A percentile compares a stretch with the other conserved stretches of the same genome.
Evolutionary conservation across 371 early-diverging fungal species (phyloP).

Genomic region (Mortierella sp.): DNA sequence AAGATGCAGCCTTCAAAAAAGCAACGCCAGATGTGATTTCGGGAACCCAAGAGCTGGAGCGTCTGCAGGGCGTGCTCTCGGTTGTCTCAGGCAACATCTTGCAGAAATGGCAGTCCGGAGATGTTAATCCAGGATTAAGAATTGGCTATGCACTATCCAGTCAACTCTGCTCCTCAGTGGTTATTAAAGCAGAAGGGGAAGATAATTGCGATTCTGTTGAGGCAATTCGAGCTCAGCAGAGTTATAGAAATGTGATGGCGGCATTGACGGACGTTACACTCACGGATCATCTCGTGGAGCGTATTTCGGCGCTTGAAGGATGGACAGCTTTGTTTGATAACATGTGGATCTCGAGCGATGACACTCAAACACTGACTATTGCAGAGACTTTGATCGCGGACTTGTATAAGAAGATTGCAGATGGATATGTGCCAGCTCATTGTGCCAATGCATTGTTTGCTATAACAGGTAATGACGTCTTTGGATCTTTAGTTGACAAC

Average conservation of each 20-base stretch:
- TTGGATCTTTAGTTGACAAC: not conserved
- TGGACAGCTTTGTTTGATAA: slow-evolving; percentile 66
- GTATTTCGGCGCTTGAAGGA: slow-evolving; percentile 61
- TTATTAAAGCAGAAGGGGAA: not conserved
- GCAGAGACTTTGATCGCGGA: slow-evolving; percentile 58
- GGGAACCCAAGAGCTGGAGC: slow-evolving; percentile 34
- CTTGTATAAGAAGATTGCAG: slow-evolving; percentile 60
- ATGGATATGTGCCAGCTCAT: slow-evolving; percentile 68
- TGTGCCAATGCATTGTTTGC: slow-evolving; percentile 68
- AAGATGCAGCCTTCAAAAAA: slow-evolving; percentile 56
- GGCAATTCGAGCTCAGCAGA: slow-evolving; percentile 57
- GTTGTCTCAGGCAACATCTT: slow-evolving; percentile 40
- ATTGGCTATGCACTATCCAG: slow-evolving; percentile 66
- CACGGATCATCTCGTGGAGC: slow-evolving; percentile 68
- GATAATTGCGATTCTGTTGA: slow-evolving; percentile 27
- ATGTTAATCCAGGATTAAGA: slow-evolving; percentile 67
- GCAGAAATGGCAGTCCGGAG: slow-evolving; percentile 63
- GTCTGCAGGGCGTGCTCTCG: slow-evolving; percentile 37
- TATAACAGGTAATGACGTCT: slow-evolving; percentile 58
- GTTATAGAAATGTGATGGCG: slow-evolving; percentile 65
- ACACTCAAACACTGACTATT: slow-evolving; percentile 32
- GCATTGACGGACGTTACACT: slow-evolving; percentile 65
- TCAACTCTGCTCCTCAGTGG: slow-evolving; percentile 47
- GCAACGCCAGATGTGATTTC: slow-evolving; percentile 12
- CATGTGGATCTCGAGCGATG: slow-evolving; percentile 46